Evolutionary conservation across 176 grass and related monocot genomes (phyloP).

Genomic region (Avena atlantica): DNA sequence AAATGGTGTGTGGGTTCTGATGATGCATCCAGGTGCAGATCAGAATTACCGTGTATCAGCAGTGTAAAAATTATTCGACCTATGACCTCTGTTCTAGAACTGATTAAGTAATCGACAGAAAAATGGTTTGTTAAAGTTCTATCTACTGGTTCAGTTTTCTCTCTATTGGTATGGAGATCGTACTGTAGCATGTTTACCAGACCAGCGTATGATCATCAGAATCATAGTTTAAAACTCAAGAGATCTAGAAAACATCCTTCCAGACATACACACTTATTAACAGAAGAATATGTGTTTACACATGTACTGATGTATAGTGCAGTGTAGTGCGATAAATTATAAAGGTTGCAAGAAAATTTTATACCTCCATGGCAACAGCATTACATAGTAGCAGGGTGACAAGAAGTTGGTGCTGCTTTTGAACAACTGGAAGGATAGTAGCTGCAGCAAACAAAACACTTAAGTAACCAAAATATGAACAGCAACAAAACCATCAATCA

Average conservation of each 20-base stretch:
- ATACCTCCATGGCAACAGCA: constrained; percentile 96
- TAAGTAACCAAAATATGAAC: background rate
- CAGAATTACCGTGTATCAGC: background rate
- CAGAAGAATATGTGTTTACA: background rate
- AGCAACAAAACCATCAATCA: constrained; percentile 7
- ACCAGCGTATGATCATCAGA: constrained; percentile 11
- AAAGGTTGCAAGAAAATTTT: background rate
- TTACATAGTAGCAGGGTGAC: constrained; percentile 97
- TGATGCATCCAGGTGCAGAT: constrained; percentile 5
- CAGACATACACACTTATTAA: constrained; percentile 12
- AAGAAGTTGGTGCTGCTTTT: constrained; percentile 99
- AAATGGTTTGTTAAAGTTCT: background rate
- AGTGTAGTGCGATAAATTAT: background rate
- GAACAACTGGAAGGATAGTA: constrained; percentile 96
- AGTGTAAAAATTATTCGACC: background rate
- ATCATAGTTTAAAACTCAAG: constrained; percentile 11
- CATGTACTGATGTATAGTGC: background rate
- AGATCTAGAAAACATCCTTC: background rate
- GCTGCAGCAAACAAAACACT: constrained; percentile 58
- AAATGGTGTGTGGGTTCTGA: background rate
- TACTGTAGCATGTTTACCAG: background rate
- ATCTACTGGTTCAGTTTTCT: background rate
- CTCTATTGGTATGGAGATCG: background rate
- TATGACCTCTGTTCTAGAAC: background rate
- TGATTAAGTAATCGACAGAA: background rate